Evolutionary conservation across 495 filamentous ascomycete species (phyloP).

Genomic region (Neurospora discreta): DNA sequence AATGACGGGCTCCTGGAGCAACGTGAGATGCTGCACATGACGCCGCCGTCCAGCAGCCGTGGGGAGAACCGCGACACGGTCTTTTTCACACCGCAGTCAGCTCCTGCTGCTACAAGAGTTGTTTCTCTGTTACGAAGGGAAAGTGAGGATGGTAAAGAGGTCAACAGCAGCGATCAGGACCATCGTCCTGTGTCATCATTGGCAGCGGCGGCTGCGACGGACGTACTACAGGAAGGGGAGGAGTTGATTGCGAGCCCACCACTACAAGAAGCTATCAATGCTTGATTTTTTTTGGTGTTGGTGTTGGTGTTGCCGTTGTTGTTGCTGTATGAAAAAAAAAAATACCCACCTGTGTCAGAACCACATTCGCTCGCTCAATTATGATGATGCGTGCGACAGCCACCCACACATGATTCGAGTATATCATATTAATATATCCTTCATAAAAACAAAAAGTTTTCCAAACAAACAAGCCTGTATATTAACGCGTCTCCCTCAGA

Average conservation of each 20-base stretch:
- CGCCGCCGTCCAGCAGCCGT: conserved; percentile 14
- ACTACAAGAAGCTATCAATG: conserved; percentile 25
- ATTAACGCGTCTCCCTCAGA: neutral
- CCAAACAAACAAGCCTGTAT: neutral
- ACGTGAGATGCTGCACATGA: conserved; percentile 8
- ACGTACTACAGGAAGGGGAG: conserved; percentile 10
- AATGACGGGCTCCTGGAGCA: neutral
- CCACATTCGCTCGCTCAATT: neutral
- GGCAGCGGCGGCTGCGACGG: neutral
- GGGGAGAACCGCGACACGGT: conserved; percentile 20
- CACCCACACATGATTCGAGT: neutral
- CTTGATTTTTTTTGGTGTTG: conserved; percentile 12
- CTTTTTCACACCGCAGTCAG: conserved; percentile 35
- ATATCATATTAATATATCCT: neutral
- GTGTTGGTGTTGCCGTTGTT: neutral
- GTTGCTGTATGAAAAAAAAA: neutral
- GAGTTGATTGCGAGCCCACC: conserved; percentile 27
- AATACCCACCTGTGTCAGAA: neutral
- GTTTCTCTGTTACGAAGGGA: conserved; percentile 2
- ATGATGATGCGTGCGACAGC: neutral
- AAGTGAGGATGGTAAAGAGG: conserved; percentile 9
- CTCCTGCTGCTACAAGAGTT: conserved; percentile 21
- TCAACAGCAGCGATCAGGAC: neutral
- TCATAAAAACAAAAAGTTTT: neutral
- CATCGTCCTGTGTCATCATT: neutral